Conservation (phyloP, 2,329 filamentous ascomycete species). For the Apiospora phragmitis region DNA sequence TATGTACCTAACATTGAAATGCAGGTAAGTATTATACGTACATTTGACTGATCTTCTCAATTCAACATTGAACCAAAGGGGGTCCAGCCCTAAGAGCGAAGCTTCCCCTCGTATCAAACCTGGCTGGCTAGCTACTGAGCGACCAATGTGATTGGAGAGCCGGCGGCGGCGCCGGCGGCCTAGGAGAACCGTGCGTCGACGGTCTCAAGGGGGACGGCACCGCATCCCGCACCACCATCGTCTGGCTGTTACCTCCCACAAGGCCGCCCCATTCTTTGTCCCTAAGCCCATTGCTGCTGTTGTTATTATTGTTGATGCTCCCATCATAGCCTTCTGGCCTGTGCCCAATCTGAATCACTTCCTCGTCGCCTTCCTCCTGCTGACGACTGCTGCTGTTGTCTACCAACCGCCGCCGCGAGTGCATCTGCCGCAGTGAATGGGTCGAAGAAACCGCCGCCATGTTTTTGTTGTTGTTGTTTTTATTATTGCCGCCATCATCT, state of each 20-base stretch:
- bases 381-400: neutral
- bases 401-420: neutral
- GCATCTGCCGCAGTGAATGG: neutral
- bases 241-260: neutral
- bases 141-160: neutral
- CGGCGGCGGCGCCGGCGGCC: neutral
- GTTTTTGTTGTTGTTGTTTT: too few species aligned
- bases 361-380: neutral
- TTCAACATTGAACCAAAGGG: too few species aligned
- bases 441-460: neutral
- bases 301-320: neutral
- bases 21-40: too few species aligned
- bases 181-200: neutral
- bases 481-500: too few species aligned
- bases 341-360: neutral
- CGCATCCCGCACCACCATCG: neutral
- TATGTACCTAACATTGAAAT: too few species aligned
- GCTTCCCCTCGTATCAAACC: too few species aligned
- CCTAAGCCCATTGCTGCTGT: neutral
- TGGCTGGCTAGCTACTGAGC: neutral
- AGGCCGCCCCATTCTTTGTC: too few species aligned
- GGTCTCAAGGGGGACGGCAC: neutral
- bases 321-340: neutral
- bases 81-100: too few species aligned
- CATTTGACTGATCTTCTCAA: too few species aligned